Evolutionary conservation across 148 eudicot species (phyloP).

Genomic region (Heliamphora exappendiculata): DNA sequence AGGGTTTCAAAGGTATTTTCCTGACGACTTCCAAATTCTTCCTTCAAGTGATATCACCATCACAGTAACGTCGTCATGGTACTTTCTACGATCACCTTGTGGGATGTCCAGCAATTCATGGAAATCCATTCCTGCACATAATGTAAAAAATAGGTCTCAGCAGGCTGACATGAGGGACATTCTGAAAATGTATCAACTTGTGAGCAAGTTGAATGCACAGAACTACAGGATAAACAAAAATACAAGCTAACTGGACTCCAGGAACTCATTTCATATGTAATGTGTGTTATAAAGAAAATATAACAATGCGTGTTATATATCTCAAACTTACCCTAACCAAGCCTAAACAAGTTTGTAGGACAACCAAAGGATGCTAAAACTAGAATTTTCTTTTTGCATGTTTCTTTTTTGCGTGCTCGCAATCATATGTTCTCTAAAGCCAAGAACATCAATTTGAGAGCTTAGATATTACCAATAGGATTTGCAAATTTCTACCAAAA

Average conservation of each 20-base stretch:
- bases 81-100: conserved; percentile 93
- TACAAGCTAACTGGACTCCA: background rate
- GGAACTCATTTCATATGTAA: background rate
- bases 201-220: background rate
- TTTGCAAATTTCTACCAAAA: background rate
- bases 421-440: background rate
- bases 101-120: conserved; percentile 98
- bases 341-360: background rate
- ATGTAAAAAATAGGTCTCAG: background rate
- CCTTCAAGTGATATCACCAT: conserved; percentile 99
- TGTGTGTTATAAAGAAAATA: background rate
- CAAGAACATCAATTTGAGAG: background rate
- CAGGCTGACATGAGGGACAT: background rate
- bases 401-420: background rate
- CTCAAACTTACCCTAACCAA: background rate
- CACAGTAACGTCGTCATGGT: conserved; percentile 98
- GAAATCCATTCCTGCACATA: conserved; percentile 77
- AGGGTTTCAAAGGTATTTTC: conserved; percentile 66
- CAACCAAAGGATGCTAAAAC: background rate
- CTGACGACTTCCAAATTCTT: conserved; percentile 98
- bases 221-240: background rate
- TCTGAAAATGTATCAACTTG: background rate
- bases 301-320: no score
- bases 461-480: background rate
- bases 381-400: background rate